Percentiles rank a stretch among this genome's conserved stretches.
phyloP scores from a whole-genome alignment of 257 asterid species.

The Nicotiana tomentosiformis region DNA sequence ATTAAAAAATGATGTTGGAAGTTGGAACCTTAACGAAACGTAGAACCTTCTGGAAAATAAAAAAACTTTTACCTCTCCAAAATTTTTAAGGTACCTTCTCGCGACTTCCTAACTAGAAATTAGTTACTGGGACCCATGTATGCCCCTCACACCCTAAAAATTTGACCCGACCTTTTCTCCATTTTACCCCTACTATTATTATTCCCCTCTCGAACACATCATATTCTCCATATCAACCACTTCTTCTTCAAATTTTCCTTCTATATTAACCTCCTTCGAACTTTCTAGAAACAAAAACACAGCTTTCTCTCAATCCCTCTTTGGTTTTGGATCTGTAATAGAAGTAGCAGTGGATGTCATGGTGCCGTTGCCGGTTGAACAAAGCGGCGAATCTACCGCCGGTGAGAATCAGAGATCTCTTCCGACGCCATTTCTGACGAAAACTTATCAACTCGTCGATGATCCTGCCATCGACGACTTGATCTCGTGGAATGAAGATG shows the following conservation, averaged over 20 bases:
- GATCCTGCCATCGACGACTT: slow-evolving; percentile 60
- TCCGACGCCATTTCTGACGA: slow-evolving; percentile 83
- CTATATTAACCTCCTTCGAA: slow-evolving; percentile 8
- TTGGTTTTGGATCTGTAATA: slow-evolving; percentile 11
- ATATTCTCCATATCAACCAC: not conserved
- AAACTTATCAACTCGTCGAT: slow-evolving; percentile 73
- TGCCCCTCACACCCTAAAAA: not conserved
- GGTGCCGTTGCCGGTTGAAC: slow-evolving; percentile 30
- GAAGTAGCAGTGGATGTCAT: not conserved
- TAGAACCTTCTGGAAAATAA: not conserved
- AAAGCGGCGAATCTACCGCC: slow-evolving; percentile 30
- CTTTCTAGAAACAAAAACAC: slow-evolving; percentile 22
- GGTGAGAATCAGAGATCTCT: slow-evolving; percentile 49
- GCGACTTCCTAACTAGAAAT: slow-evolving; percentile 12
- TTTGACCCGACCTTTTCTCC: not conserved
- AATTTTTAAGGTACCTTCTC: slow-evolving; percentile 11
- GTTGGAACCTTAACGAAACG: not conserved
- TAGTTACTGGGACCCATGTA: slow-evolving; percentile 1
- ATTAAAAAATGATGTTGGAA: not conserved
- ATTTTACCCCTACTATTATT: not conserved
- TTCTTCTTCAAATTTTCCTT: not conserved
- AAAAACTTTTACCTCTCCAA: not conserved
- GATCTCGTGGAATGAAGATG: slow-evolving; percentile 90
- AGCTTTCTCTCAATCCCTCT: not conserved
- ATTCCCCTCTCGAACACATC: not conserved